These are phyloP conservation scores for Celoporthe dispersa DNA, from an alignment of 2,329 filamentous ascomycete species.

Conservation along the genomic window DNA sequence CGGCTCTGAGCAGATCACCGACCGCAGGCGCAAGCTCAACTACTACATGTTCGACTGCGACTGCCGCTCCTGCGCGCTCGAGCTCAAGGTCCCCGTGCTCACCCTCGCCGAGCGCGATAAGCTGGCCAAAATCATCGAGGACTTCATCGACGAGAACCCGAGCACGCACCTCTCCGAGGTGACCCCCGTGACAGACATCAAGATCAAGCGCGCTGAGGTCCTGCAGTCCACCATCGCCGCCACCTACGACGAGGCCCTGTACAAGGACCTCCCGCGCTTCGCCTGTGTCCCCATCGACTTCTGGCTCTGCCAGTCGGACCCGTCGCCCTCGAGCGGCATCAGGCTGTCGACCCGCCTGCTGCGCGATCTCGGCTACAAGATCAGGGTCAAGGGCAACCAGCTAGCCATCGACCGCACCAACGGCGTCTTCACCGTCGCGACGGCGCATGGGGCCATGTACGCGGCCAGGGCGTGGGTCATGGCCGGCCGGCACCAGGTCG, in stretches of 20 bases:
- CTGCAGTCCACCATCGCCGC: not conserved
- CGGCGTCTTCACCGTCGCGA: not conserved
- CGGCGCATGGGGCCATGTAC: not conserved
- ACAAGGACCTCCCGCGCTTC: conserved; percentile 1
- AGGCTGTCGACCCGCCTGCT: not conserved
- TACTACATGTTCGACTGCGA: conserved; percentile 43
- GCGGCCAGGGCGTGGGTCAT: not conserved
- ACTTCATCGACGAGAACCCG: not conserved
- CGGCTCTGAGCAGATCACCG: not conserved
- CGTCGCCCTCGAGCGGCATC: not conserved
- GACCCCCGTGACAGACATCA: no score
- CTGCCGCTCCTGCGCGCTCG: conserved; percentile 44
- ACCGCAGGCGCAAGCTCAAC: not conserved
- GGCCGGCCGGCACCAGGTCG: not conserved
- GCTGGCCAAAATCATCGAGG: conserved; percentile 33
- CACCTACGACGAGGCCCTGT: conserved; percentile 5
- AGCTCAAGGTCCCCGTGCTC: conserved; percentile 32
- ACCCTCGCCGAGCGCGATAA: conserved; percentile 34
- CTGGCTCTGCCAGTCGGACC: not conserved
- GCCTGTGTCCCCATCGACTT: not conserved
- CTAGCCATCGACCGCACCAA: conserved; percentile 11
- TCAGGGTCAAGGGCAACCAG: not conserved
- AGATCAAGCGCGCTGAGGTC: not conserved
- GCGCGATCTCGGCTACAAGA: not conserved
- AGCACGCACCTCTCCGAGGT: not conserved